Conservation (phyloP, 176 grass and related monocot genomes). For the Typha latifolia region DNA sequence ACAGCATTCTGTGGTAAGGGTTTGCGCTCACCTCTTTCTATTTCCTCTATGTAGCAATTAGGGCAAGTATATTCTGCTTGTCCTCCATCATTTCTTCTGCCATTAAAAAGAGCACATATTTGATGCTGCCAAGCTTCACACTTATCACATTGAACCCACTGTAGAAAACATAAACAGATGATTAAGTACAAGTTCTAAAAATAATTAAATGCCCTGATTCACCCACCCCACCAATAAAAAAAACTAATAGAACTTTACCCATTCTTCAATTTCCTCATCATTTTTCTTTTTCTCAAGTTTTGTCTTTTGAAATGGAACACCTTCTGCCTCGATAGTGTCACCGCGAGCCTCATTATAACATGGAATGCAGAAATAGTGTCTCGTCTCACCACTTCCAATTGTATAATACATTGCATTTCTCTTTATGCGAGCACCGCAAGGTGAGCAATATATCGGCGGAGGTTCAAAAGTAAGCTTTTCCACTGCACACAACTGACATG, state of each 20-base stretch:
- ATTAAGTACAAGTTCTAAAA: constrained; percentile 21
- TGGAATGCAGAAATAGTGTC: constrained; percentile 81
- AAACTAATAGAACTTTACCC: constrained; percentile 39
- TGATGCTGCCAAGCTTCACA: constrained; percentile 99
- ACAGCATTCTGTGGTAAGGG: constrained; percentile 95
- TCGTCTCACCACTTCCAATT: constrained; percentile 68
- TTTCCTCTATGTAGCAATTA: constrained; percentile 80
- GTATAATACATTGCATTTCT: constrained; percentile 92
- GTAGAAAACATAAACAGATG: constrained; percentile 31
- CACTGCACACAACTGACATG: constrained; percentile 94
- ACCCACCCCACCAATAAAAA: constrained; percentile 14
- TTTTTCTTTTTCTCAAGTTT: constrained; percentile 93
- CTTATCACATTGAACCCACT: constrained; percentile 99
- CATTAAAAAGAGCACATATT: constrained; percentile 97
- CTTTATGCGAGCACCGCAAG: constrained; percentile 93
- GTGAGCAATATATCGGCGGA: constrained; percentile 94
- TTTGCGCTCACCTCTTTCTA: constrained; percentile 67
- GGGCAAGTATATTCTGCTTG: constrained; percentile 98
- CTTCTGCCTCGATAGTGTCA: constrained; percentile 84
- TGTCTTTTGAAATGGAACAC: constrained; percentile 44
- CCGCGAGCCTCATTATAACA: constrained; percentile 91
- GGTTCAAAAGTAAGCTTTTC: constrained; percentile 99
- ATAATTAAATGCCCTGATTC: not conserved
- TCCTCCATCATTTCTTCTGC: constrained; percentile 89
- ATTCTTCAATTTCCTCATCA: constrained; percentile 99